phyloP scores from a whole-genome alignment of 192 early-diverging fungal genomes.

The Backusella psychrophila region DNA sequence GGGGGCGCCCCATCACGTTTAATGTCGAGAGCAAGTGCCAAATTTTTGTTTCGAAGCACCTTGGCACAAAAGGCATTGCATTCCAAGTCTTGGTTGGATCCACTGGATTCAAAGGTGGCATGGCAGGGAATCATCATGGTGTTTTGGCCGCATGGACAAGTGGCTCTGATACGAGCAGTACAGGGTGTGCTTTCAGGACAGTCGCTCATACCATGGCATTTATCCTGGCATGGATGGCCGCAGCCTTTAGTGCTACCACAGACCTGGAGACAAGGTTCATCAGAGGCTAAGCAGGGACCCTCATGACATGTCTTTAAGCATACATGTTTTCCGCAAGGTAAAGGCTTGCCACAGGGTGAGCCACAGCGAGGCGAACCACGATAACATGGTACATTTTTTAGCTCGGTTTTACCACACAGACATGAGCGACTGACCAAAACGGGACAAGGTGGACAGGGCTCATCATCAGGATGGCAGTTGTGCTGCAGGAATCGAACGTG shows the following conservation, averaged over 20 bases:
- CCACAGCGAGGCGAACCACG: conserved; percentile 72
- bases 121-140: conserved; percentile 63
- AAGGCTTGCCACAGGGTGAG: conserved; percentile 50
- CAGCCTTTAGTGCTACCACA: conserved; percentile 83
- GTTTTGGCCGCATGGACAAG: conserved; percentile 76
- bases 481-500: conserved; percentile 71
- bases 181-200: conserved; percentile 82
- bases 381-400: conserved; percentile 84
- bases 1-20: conserved; percentile 25
- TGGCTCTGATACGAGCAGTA: conserved; percentile 49
- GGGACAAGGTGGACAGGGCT: conserved; percentile 88
- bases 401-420: conserved; percentile 74
- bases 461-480: conserved; percentile 81
- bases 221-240: conserved; percentile 71
- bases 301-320: conserved; percentile 85
- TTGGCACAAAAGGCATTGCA: conserved; percentile 87
- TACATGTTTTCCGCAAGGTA: conserved; percentile 70
- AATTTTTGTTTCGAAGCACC: conserved; percentile 71
- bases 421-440: conserved; percentile 71
- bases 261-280: conserved; percentile 58
- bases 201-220: conserved; percentile 71
- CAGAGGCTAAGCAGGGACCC: conserved; percentile 62
- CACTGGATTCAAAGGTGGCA: conserved; percentile 46
- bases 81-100: conserved; percentile 47
- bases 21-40: conserved; percentile 79